Base-by-base conservation (phyloP, 1,139 yeast genomes). In the Geotrichum histeridarum region DNA sequence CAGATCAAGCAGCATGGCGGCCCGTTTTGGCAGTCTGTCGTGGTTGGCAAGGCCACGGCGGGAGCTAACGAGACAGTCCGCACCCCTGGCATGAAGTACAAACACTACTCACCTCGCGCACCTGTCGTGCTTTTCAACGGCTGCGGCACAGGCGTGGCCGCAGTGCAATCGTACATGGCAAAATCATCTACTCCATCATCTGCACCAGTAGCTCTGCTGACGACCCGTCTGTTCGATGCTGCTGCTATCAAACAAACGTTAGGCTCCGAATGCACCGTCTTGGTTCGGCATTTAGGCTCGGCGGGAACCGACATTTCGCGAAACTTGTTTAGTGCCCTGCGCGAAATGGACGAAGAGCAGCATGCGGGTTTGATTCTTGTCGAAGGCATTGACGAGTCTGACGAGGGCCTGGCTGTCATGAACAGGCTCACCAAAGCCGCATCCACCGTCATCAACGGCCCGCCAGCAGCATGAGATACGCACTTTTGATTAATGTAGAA, bases 41-140 rank as follows among this genome's bases (percentile, higher is more conserved):
- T 79, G 1, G 72, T 86, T 4, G 94, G 88, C 1, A 83, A 81
- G 61, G 79, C 81, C 58, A 79, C 81, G 0, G 89, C 91, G 0
- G 83, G 79, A 8, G 64, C 76, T 22, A 69, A 76, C 51, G 96
- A 86, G 64, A 77, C 83, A 0, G 98, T 91, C 0, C 79, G 86
- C 61, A 93, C 99, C 0, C 99, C 99, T 0, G 99, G 99, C 0
- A 93, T 93, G 99, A 93, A 93, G 67, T 93, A 93, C 68, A 83
- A 88, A 62, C 99, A 93, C 69, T 93, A 93, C 69, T 87, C 97
- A 0, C 99, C 99, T 1, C 78, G 79, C 2, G 96, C 97, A 0
- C 81, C 79, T 57, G 97, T 93, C 6, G 75, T 86, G 0, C 70
- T 91, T n/a, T 82, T 89, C 60, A 71, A 76, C 11, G 77, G 74